Evolutionary conservation across 2,329 filamentous ascomycete genomes (phyloP).

Genomic region (Aspergillus sp.): DNA sequence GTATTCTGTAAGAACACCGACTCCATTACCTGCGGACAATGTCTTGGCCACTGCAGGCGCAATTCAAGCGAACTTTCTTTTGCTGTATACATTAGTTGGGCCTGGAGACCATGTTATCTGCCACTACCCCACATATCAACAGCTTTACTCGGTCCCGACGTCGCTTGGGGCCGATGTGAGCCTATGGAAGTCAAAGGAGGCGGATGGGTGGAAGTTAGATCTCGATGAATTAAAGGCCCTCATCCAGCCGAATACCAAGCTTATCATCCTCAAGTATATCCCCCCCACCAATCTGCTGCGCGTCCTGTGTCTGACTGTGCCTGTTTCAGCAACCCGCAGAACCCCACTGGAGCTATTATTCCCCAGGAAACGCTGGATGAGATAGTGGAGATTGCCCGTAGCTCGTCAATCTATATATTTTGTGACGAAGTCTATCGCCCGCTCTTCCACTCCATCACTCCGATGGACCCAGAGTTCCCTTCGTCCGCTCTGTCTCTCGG

Average conservation of each 20-base stretch:
- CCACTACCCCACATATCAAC: constrained; percentile 84
- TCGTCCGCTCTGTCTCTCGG: constrained; percentile 70
- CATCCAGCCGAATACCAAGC: constrained; percentile 52
- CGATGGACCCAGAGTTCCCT: constrained; percentile 55
- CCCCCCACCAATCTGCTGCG: constrained; percentile 44
- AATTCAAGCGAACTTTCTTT: constrained; percentile 81
- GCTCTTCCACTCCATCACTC: constrained; percentile 69
- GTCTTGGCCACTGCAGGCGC: constrained; percentile 77
- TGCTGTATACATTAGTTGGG: constrained; percentile 69
- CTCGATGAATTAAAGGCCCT: constrained; percentile 64
- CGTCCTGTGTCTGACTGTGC: not conserved
- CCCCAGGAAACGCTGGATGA: constrained; percentile 57
- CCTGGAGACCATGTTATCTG: constrained; percentile 81
- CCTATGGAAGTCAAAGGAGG: constrained; percentile 68
- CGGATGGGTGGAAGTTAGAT: constrained; percentile 67
- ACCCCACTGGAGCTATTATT: constrained; percentile 73
- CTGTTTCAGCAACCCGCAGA: constrained; percentile 71
- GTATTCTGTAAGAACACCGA: constrained; percentile 52
- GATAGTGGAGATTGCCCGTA: constrained; percentile 63
- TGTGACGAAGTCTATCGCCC: constrained; percentile 82
- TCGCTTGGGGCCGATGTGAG: constrained; percentile 75
- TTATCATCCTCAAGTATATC: constrained; percentile 62
- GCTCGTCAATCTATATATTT: constrained; percentile 64
- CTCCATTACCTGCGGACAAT: constrained; percentile 57
- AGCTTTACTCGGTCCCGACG: constrained; percentile 73